phyloP scores from a whole-genome alignment of 805 yeast species.

The Saccharomycopsis fermentans region DNA sequence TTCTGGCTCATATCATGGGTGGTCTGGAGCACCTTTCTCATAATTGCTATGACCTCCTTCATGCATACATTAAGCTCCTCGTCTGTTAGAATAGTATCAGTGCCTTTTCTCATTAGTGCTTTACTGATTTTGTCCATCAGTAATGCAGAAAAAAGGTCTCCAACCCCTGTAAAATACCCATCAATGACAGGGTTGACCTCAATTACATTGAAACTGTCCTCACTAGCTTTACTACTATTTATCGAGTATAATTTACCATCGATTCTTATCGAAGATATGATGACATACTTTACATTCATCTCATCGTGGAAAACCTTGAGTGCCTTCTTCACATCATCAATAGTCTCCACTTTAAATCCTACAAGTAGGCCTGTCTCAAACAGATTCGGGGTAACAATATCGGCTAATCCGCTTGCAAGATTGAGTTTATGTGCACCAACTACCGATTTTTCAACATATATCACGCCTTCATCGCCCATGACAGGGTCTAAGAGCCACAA shows the following conservation, averaged over 20 bases:
- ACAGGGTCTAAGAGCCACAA: conserved; percentile 68
- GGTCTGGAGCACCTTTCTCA: conserved; percentile 39
- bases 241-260: neutral
- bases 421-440: conserved; percentile 49
- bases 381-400: conserved; percentile 82
- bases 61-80: conserved; percentile 28
- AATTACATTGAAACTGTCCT: conserved; percentile 1
- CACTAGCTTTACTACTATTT: neutral
- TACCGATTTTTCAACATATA: conserved; percentile 51
- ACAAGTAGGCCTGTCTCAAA: conserved; percentile 73
- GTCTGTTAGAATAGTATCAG: conserved; percentile 19
- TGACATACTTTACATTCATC: conserved; percentile 48
- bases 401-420: conserved; percentile 39
- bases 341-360: conserved; percentile 35
- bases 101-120: neutral
- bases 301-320: conserved; percentile 37
- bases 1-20: conserved; percentile 28
- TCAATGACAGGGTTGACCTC: conserved; percentile 41
- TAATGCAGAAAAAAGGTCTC: conserved; percentile 80
- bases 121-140: conserved; percentile 50
- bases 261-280: conserved; percentile 45
- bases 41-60: conserved; percentile 45
- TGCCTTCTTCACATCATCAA: conserved; percentile 35
- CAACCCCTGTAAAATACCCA: conserved; percentile 91
- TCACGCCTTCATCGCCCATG: conserved; percentile 67